Conservation (phyloP, 768 basidiomycete genomes). For the Termitomyces sp. region DNA sequence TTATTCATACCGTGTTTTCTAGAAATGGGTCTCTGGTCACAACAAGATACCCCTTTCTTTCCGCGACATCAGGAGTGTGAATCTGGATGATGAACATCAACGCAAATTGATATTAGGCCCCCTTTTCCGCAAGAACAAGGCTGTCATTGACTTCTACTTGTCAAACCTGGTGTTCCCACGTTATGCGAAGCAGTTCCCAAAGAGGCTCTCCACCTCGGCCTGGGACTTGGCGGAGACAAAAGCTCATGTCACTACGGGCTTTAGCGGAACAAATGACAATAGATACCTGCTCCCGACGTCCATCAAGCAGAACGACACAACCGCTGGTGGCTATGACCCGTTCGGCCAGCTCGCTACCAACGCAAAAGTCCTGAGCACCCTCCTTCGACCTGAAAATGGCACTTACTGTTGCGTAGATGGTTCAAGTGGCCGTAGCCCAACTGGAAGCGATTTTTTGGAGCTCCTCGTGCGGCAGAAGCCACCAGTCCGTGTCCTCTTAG, state of each 20-base stretch:
- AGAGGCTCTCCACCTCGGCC: constrained; percentile 40
- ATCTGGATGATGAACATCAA: constrained; percentile 32
- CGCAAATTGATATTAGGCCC: constrained; percentile 21
- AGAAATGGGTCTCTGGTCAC: constrained; percentile 4
- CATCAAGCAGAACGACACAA: constrained; percentile 20
- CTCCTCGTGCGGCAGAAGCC: constrained; percentile 28
- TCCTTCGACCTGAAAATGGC: constrained; percentile 36
- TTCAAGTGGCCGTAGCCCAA: constrained; percentile 13
- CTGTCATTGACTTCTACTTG: constrained; percentile 42
- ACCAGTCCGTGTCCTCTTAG: constrained; percentile 41
- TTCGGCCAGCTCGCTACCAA: constrained; percentile 38
- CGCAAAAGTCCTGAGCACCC: constrained; percentile 34
- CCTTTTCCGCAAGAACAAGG: constrained; percentile 29
- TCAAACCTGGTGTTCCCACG: constrained; percentile 42
- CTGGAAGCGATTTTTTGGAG: constrained; percentile 20
- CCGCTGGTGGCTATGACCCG: not conserved
- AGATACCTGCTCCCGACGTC: constrained; percentile 30
- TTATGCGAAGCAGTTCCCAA: constrained; percentile 40
- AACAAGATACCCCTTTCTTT: constrained; percentile 23
- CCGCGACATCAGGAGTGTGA: constrained; percentile 30
- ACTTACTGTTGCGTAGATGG: constrained; percentile 22
- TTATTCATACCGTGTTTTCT: not conserved
- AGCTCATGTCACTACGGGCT: constrained; percentile 34
- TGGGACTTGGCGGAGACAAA: constrained; percentile 47
- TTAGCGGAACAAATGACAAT: constrained; percentile 53